These are phyloP conservation scores for Podaxis sp. DNA, from an alignment of 768 basidiomycete species.

Conservation along the genomic window DNA sequence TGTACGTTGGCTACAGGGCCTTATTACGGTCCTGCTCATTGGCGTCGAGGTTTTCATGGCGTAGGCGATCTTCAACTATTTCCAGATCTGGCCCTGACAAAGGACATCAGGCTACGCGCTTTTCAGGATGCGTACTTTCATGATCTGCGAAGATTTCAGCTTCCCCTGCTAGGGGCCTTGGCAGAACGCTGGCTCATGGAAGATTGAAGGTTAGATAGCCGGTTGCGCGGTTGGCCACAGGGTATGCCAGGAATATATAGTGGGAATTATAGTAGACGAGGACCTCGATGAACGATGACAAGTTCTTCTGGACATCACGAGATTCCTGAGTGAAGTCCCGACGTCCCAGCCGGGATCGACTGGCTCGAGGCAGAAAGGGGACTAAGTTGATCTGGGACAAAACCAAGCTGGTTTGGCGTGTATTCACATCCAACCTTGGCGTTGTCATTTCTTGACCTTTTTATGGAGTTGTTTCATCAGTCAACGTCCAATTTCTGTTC, in stretches of 20 bases:
- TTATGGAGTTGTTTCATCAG: neutral
- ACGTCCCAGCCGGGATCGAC: too few species aligned
- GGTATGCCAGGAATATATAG: too few species aligned
- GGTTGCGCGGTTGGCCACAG: too few species aligned
- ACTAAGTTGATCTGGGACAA: neutral
- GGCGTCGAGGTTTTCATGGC: slow-evolving; percentile 18
- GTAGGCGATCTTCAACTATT: neutral
- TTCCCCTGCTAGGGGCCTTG: neutral
- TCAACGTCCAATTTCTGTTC: too few species aligned
- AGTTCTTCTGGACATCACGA: too few species aligned
- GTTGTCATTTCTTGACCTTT: neutral
- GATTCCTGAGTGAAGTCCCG: too few species aligned
- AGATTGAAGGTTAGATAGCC: neutral
- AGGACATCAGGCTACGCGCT: neutral
- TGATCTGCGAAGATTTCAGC: neutral
- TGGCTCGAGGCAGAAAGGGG: too few species aligned
- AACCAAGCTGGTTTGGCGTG: neutral
- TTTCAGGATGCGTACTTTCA: neutral
- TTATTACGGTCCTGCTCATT: too few species aligned
- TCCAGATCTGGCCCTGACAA: neutral
- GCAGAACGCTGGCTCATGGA: neutral
- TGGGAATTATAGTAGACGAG: too few species aligned
- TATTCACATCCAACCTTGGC: neutral
- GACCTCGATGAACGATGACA: too few species aligned
- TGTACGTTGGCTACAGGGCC: neutral